A percentile compares a stretch with the other conserved stretches of the same genome.
Conservation (phyloP, 257 asterid genomes). For the Solanum gracilifrons region DNA sequence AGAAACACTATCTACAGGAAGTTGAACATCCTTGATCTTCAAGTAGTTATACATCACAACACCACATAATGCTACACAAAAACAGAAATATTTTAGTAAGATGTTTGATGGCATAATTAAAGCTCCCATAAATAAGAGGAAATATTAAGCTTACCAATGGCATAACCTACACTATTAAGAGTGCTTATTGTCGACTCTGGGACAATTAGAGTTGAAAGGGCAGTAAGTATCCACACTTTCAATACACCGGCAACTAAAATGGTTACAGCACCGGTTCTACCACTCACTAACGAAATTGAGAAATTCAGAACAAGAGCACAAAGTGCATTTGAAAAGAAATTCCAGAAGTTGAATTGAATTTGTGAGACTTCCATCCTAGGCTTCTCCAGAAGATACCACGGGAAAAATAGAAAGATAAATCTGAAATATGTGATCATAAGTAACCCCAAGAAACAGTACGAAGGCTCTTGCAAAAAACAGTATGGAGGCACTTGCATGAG, state of each 20-base stretch:
- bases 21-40: slow-evolving; percentile 54
- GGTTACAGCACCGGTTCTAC: too few species aligned
- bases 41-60: slow-evolving; percentile 55
- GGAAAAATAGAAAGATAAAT: slow-evolving; percentile 77
- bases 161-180: slow-evolving; percentile 79
- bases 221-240: slow-evolving; percentile 91
- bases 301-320: slow-evolving; percentile 90
- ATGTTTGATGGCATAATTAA: background rate
- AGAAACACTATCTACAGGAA: slow-evolving; percentile 27
- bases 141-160: slow-evolving; percentile 46
- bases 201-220: slow-evolving; percentile 63
- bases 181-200: slow-evolving; percentile 79
- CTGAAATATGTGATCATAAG: slow-evolving; percentile 5
- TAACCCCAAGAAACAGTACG: background rate
- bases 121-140: background rate
- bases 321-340: slow-evolving; percentile 92
- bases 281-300: slow-evolving; percentile 67
- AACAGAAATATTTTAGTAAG: background rate
- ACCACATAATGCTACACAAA: slow-evolving; percentile 63
- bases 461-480: background rate
- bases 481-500: background rate
- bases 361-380: slow-evolving; percentile 86
- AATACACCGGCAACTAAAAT: slow-evolving; percentile 60
- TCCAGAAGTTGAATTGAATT: slow-evolving; percentile 75
- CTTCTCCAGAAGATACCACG: slow-evolving; percentile 94